Base-by-base conservation (phyloP, 805 yeast species). In the Starmerella stigmatis region DNA sequence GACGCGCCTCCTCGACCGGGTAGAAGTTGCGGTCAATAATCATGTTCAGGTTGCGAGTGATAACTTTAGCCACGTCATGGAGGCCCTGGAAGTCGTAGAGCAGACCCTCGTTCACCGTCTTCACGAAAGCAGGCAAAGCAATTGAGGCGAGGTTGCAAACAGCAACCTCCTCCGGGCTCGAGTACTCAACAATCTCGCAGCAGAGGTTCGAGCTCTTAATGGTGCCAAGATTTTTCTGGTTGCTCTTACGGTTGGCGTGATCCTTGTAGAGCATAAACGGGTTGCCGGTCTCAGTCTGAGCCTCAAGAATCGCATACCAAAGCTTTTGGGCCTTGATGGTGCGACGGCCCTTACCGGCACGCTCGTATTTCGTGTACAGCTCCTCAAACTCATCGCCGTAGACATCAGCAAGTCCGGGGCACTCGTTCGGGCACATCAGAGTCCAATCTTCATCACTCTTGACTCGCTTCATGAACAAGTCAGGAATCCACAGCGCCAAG, bases 181-280 rank as follows among this genome's bases (percentile, higher is more conserved):
- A 84, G 63, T 84, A 88, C 64, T 89, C 95, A 36, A 89, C 81
- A 54, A 89, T 81, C 65, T 89, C 98, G 65, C 95, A 83, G 65
- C 98, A 89, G 60, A 89, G 69, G 64, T 89, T 89, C 3, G 96
- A 86, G 6, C 94, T 84, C 64, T 88, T 88, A 64, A 89, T 89
- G 15, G 80, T 76, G 42, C 98, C 97, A 57, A 89, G 68, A 63
- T 89, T 89, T 70, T 85, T 77, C 64, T 89, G 98, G 64, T 89
- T 89, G 36, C 86, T 76, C 66, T 89, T 86, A 40, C 63, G 55
- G 66, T 89, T 89, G 67, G 95, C 83, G 9, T 94, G 75, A 67
- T 89, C 98, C 62, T 89, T 89, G 71, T 84, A 89, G 13, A 89
- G 71, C 80, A 89, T 79, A 69, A 84, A 89, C 21, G 98, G 98